These are phyloP conservation scores for Rhodamnia rubescens DNA, from an alignment of 345 rosid species.

Conservation along the genomic window DNA sequence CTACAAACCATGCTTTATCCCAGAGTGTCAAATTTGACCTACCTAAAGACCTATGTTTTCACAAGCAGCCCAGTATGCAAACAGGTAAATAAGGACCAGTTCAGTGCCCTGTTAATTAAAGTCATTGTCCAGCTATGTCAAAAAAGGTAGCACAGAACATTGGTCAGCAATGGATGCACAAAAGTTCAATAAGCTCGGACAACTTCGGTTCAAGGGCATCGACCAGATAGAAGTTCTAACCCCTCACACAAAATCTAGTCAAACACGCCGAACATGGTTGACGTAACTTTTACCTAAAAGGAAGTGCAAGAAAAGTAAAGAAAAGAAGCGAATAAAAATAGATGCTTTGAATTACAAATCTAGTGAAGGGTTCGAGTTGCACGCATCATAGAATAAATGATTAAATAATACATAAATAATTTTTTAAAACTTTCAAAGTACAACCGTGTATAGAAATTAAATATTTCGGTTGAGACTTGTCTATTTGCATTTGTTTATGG, in stretches of 20 bases:
- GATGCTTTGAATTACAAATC: too few relatives aligned
- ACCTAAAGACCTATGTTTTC: not conserved
- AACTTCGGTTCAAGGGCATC: not conserved
- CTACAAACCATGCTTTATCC: not conserved
- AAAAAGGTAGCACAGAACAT: not conserved
- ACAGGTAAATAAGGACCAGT: not conserved
- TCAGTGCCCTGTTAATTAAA: not conserved
- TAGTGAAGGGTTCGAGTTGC: too few relatives aligned
- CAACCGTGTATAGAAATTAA: too few relatives aligned
- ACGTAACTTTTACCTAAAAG: not conserved
- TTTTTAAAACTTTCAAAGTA: too few relatives aligned
- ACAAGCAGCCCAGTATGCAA: not conserved
- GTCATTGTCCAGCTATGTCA: not conserved
- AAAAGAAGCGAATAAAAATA: not conserved
- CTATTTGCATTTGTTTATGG: too few relatives aligned
- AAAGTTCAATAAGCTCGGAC: not conserved
- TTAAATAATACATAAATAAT: too few relatives aligned
- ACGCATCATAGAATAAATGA: too few relatives aligned
- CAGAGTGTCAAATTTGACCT: not conserved
- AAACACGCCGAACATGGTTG: not conserved
- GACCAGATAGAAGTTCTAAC: not conserved
- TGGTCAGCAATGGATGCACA: not conserved
- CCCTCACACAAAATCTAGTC: not conserved
- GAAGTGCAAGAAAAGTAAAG: not conserved
- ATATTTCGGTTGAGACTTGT: too few relatives aligned